Evolutionary conservation across 192 early-diverging fungal species (phyloP), one percentile per base, ranked within the genome.

Genomic region (Phlyctochytrium planicorne): DNA sequence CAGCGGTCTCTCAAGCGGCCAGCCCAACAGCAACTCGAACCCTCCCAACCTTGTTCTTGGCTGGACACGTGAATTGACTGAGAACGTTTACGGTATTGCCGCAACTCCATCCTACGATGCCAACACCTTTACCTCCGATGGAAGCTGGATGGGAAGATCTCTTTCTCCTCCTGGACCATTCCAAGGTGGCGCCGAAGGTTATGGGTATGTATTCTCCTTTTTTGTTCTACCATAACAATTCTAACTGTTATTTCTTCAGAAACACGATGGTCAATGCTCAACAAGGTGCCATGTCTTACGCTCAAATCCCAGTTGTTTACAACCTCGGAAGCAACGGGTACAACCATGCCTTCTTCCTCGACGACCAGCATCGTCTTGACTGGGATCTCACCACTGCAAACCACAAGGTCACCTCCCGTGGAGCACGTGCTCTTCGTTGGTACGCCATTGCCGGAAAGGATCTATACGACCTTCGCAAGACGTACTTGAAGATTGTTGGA

Each of bases 381-480:
- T 68, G 66, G 66, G 66, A 68, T 24, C 36, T 68, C 27, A 60
- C 66, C 34, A 65, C 3, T n/a, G 23, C 23, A n/a, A 59, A 52
- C 2, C 24, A 30, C 24, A 25, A 12, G 24, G 53, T 32, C 17
- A 68, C 31, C 34, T 52, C 59, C 3, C 35, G 59, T 16, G 59
- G 53, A 35, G 36, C 33, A 29, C 30, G 66, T 47, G 59, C 57
- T 59, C 30, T 68, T 27, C 16, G 66, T n/a, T 68, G 53, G 53
- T 68, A 34, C 36, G 47, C 59, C 6, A 59, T 68, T 57, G 53
- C 37, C 3, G 66, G 66, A 17, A 59, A n/a, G 12, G 56, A 52
- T 2, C 36, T 68, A 17, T 34, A 34, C 17, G 30, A 27, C 17
- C 36, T 68, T 6, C 66, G 66, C 24, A 27, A 52, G 60, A 68